Evolutionary conservation across 129 eudicot species (phyloP).

Genomic region (Escallonia rubra): DNA sequence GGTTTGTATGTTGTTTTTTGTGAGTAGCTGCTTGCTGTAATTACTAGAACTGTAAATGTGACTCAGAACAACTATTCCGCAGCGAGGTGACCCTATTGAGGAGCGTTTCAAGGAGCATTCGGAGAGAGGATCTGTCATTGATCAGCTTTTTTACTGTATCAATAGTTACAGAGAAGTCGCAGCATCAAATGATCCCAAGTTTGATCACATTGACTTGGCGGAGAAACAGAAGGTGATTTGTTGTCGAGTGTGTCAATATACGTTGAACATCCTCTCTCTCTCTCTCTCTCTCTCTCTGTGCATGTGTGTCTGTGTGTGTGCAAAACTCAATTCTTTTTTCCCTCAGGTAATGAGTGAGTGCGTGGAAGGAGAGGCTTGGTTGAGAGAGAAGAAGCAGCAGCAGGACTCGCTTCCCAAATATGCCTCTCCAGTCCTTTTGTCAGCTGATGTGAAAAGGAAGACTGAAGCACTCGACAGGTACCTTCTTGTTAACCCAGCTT

Average conservation of each 20-base stretch:
- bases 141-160: constrained; percentile 42
- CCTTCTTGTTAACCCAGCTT: neutral
- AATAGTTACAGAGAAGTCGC: constrained; percentile 75
- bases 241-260: neutral
- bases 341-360: constrained; percentile 68
- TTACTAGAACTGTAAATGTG: neutral
- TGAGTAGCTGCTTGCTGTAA: neutral
- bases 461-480: constrained; percentile 82
- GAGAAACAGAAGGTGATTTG: constrained; percentile 71
- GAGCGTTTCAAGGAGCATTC: constrained; percentile 69
- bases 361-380: constrained; percentile 82
- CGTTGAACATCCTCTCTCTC: neutral
- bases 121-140: constrained; percentile 53
- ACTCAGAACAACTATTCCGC: constrained; percentile 14
- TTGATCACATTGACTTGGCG: constrained; percentile 77
- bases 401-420: constrained; percentile 73
- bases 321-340: neutral
- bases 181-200: constrained; percentile 60
- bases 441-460: constrained; percentile 70
- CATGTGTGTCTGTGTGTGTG: neutral
- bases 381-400: constrained; percentile 69
- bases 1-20: constrained; percentile 23
- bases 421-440: constrained; percentile 61
- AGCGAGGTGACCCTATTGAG: constrained; percentile 90
- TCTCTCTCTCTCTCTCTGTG: neutral